These are phyloP conservation scores for Monosporascus sp. DNA, from an alignment of 2,329 filamentous ascomycete genomes.

Conservation along the genomic window DNA sequence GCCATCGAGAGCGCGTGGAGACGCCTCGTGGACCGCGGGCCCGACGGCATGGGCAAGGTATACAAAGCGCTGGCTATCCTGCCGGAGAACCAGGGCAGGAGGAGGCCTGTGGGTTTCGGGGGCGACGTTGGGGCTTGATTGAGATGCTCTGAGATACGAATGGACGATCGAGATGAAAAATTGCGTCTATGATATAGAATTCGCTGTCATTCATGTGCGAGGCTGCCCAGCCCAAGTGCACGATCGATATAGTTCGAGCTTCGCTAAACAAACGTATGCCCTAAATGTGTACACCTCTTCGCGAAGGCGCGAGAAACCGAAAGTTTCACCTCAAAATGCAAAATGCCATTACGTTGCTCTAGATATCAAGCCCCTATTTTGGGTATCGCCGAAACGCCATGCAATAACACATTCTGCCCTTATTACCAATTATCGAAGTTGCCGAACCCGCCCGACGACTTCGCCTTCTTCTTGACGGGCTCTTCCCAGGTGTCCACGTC, in stretches of 20 bases:
- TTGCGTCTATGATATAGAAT: no score
- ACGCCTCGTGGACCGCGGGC: conserved; percentile 75
- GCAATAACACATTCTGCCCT: conserved; percentile 1
- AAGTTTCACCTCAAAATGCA: no score
- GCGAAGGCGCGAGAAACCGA: no score
- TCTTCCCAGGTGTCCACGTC: conserved; percentile 61
- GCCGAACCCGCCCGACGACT: conserved; percentile 64
- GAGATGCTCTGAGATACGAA: not conserved
- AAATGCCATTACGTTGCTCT: no score
- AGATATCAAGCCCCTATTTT: not conserved
- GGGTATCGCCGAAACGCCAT: conserved; percentile 7
- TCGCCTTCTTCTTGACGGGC: conserved; percentile 75
- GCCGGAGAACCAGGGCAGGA: conserved; percentile 68
- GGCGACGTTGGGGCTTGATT: conserved; percentile 48
- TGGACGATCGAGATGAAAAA: no score
- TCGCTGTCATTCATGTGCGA: no score
- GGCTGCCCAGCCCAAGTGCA: no score
- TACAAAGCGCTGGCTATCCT: conserved; percentile 92
- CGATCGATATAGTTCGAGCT: no score
- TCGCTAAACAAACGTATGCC: no score
- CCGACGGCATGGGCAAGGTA: conserved; percentile 84
- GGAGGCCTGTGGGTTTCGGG: conserved; percentile 87
- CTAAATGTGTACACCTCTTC: no score
- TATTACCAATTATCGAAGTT: conserved; percentile 88
- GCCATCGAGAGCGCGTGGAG: conserved; percentile 71